Base-by-base conservation (phyloP, 1,139 yeast genomes). In the Pneumocystis wakefieldiae region DNA sequence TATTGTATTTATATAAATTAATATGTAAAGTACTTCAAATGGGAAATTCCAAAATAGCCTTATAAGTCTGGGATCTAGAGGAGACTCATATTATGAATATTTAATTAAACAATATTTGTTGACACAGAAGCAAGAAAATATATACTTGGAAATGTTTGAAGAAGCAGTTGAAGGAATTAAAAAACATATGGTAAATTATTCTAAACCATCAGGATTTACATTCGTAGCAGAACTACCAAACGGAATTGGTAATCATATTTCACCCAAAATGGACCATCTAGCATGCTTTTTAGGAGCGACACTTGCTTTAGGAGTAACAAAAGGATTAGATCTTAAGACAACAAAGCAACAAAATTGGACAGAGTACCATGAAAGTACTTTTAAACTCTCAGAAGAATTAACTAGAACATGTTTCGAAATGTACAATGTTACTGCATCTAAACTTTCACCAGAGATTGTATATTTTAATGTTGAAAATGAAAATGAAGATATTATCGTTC, bases 271-370 rank as follows among this genome's bases (percentile, higher is more conserved):
- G 96, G 97, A 91, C 72, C 97, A 91, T 74, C 77, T 89, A 67
- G 97, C 89, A 29, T 91, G 97, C 73, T 90, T 89, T 75, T 84
- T 88, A 71, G 96, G 96, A 64, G 97, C 97, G 0, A 80, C 87
- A 69, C 80, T 90, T 67, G 95, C 96, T 0, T 76, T 90, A 62
- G 97, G 97, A 37, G 96, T 97, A 19, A 91, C 94, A 2, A 82
- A 81, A 61, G 97, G 97, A 14, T 70, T 77, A 59, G 75, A 83
- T 1, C 72, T 84, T 48, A 76, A 75, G 2, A 69, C 64, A 57
- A 61, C n/a, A 55, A 59, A 48, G 57, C 64, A 72, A 32, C 69
- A 73, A 32, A 67, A 71, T 12, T 83, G 86, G 86, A 74, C 79
- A 48, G 69, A 73, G 1, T 68, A 70, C 3, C 78, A 78, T 64